Conservation (phyloP, 2,329 filamentous ascomycete genomes). For the Calonectria crousiana region DNA sequence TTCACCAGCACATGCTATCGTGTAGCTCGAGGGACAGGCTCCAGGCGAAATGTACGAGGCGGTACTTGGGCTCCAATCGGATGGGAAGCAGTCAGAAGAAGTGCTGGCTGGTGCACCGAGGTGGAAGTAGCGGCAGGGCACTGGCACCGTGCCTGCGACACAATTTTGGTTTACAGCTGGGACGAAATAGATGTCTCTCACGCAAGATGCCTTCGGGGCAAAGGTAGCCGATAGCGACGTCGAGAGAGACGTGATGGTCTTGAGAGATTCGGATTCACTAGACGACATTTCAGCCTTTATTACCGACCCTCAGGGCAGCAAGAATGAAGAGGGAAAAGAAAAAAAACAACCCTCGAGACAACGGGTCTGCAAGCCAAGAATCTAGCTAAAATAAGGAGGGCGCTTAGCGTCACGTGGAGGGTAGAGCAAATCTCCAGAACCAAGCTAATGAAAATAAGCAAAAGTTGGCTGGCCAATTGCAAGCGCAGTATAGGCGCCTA, state of each 20-base stretch:
- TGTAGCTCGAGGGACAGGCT: not conserved
- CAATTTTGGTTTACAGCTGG: not conserved
- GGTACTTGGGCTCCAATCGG: not conserved
- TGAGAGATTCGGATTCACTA: not conserved
- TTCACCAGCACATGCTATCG: not conserved
- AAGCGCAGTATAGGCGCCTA: not conserved
- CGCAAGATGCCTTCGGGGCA: not conserved
- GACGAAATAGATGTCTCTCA: conserved; percentile 4
- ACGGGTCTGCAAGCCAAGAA: not conserved
- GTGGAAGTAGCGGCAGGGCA: conserved; percentile 1
- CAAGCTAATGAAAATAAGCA: not conserved
- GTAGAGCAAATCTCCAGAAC: not conserved
- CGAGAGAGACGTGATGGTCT: not conserved
- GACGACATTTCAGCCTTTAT: not conserved
- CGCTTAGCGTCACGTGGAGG: not conserved
- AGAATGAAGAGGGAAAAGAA: not conserved
- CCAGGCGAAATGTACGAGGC: not conserved
- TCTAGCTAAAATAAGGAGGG: not conserved
- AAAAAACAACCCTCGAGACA: not conserved
- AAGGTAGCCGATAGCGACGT: not conserved
- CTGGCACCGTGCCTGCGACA: not conserved
- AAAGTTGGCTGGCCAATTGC: not conserved
- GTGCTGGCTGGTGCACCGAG: not conserved
- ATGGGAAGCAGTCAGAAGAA: not conserved
- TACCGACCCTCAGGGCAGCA: not conserved